Conservation (phyloP, 73 alveolate species). For the Blepharisma stoltei region DNA sequence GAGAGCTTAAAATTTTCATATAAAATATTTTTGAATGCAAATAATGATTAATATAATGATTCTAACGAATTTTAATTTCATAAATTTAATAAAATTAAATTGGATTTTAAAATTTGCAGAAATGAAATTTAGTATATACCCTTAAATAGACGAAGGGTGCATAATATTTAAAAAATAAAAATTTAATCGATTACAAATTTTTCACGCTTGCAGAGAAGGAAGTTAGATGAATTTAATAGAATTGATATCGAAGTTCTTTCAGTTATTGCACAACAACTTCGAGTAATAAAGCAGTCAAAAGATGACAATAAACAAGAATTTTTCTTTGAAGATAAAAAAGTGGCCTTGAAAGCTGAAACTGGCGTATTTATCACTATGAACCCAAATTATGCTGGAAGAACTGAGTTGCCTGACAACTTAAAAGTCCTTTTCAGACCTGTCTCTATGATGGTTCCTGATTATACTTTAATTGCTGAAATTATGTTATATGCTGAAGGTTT, state of each 20-base stretch:
- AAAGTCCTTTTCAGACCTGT: constrained; percentile 88
- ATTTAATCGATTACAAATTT: too few relatives aligned
- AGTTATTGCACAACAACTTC: constrained; percentile 94
- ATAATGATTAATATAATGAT: too few relatives aligned
- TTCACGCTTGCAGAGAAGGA: too few relatives aligned
- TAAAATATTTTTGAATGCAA: too few relatives aligned
- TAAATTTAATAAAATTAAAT: too few relatives aligned
- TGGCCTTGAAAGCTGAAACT: constrained; percentile 75
- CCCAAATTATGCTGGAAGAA: constrained; percentile 98
- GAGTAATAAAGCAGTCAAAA: constrained; percentile 92
- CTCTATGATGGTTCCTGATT: constrained; percentile 92
- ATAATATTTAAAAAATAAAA: too few relatives aligned
- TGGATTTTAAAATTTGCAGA: too few relatives aligned
- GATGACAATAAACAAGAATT: constrained; percentile 78
- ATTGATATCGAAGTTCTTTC: constrained; percentile 96
- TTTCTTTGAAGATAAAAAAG: constrained; percentile 87
- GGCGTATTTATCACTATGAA: constrained; percentile 98
- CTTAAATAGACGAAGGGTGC: too few relatives aligned
- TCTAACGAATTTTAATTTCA: too few relatives aligned
- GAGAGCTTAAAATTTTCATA: too few relatives aligned
- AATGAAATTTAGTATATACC: too few relatives aligned
- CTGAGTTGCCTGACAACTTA: constrained; percentile 98
- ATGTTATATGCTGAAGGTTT: constrained; percentile 97
- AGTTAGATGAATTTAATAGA: constrained; percentile 98
- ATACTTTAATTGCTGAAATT: constrained; percentile 97